Percentiles rank a stretch among this genome's conserved stretches.
phyloP scores from a whole-genome alignment of 208 protist genomes.

The Leishmania lainsoni region DNA sequence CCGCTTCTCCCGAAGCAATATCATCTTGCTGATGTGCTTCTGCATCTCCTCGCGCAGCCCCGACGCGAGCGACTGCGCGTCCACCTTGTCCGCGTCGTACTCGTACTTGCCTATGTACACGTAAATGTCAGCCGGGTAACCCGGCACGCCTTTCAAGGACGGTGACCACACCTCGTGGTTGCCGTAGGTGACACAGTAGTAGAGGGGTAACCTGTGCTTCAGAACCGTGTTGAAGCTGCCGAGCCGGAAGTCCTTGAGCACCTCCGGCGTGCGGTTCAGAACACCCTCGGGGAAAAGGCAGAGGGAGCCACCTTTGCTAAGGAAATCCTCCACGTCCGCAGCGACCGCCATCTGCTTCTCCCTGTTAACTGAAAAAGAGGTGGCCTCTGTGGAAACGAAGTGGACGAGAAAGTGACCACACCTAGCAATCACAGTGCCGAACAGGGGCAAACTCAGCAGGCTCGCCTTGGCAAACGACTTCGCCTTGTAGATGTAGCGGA shows the following conservation, averaged over 20 bases:
- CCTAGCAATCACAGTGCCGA: slow-evolving; percentile 65
- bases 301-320: slow-evolving; percentile 59
- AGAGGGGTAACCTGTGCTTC: slow-evolving; percentile 60
- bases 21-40: slow-evolving; percentile 59
- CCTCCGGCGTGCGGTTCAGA: slow-evolving; percentile 79
- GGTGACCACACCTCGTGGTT: slow-evolving; percentile 84
- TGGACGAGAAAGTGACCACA: slow-evolving; percentile 88
- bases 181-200: slow-evolving; percentile 80
- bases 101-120: slow-evolving; percentile 81
- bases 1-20: slow-evolving; percentile 38
- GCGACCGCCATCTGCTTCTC: slow-evolving; percentile 81
- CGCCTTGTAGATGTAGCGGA: slow-evolving; percentile 49
- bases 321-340: slow-evolving; percentile 57
- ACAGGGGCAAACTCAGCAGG: slow-evolving; percentile 71
- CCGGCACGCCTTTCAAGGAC: slow-evolving; percentile 54
- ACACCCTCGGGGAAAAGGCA: slow-evolving; percentile 88
- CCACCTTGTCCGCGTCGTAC: slow-evolving; percentile 48
- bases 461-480: slow-evolving; percentile 80
- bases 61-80: slow-evolving; percentile 47
- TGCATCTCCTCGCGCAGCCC: slow-evolving; percentile 79
- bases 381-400: slow-evolving; percentile 60
- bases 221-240: slow-evolving; percentile 81
- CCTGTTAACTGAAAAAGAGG: slow-evolving; percentile 76
- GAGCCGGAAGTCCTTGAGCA: slow-evolving; percentile 81
- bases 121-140: slow-evolving; percentile 79